Conservation (phyloP, 2,329 filamentous ascomycete genomes). For the Colletotrichum sp. region DNA sequence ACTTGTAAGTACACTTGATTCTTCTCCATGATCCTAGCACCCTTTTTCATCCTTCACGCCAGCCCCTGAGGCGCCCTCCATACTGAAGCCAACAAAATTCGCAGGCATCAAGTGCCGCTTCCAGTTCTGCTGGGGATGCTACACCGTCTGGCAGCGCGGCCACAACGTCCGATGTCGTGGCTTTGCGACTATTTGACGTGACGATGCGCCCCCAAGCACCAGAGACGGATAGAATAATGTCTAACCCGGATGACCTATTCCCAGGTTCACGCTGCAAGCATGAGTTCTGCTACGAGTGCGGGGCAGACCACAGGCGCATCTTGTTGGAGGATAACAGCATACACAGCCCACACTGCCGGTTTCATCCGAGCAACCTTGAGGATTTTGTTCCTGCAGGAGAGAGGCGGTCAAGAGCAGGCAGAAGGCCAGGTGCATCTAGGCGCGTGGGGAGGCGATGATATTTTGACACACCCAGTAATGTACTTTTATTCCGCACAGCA, state of each 20-base stretch:
- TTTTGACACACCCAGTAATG: background rate
- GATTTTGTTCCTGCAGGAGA: background rate
- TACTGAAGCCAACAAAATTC: slow-evolving; percentile 1
- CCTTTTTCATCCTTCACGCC: background rate
- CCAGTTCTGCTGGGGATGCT: slow-evolving; percentile 41
- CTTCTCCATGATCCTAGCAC: background rate
- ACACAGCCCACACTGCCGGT: slow-evolving; percentile 33
- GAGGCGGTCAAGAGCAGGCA: background rate
- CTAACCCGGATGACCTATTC: background rate
- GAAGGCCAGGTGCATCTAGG: background rate
- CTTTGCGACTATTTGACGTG: background rate
- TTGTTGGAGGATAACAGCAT: slow-evolving; percentile 35
- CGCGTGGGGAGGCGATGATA: background rate
- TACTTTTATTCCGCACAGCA: background rate
- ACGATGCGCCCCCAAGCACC: background rate
- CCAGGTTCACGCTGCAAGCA: slow-evolving; percentile 32
- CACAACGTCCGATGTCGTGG: slow-evolving; percentile 23
- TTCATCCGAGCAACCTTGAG: slow-evolving; percentile 29
- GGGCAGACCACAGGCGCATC: slow-evolving; percentile 36
- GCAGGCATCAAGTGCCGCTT: slow-evolving; percentile 37
- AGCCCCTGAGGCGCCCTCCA: background rate
- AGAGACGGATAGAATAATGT: background rate
- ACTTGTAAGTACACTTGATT: slow-evolving; percentile 38
- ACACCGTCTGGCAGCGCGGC: slow-evolving; percentile 17
- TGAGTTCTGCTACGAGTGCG: slow-evolving; percentile 40